phyloP scores from a whole-genome alignment of 306 rosid genomes.

The Psophocarpus tetragonolobus region DNA sequence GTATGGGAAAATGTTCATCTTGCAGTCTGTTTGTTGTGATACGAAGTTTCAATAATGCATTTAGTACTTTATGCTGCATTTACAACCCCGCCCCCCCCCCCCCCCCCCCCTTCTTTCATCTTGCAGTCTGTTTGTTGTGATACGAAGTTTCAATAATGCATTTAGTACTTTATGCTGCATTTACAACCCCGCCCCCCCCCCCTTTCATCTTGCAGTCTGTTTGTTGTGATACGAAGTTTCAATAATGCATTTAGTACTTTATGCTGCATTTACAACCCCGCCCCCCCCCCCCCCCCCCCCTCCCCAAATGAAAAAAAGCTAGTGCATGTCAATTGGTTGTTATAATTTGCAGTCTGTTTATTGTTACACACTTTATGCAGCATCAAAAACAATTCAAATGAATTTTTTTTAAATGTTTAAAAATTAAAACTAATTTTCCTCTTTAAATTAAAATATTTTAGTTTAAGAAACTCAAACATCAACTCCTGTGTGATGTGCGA shows the following conservation, averaged over 20 bases:
- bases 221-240: neutral
- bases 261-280: neutral
- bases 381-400: neutral
- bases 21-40: neutral
- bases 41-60: neutral
- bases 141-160: neutral
- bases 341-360: too few species aligned
- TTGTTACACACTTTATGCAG: neutral
- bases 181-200: neutral
- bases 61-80: neutral
- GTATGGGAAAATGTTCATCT: conserved; percentile 46
- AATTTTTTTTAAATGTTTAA: neutral
- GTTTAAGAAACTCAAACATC: neutral
- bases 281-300: neutral
- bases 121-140: too few species aligned
- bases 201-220: neutral
- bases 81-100: neutral
- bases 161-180: neutral
- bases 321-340: neutral
- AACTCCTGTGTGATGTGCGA: neutral
- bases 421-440: neutral
- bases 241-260: neutral
- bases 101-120: too few species aligned
- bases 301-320: neutral
- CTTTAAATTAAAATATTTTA: neutral